Percentiles rank a stretch among this genome's conserved stretches.
Evolutionary conservation across 805 yeast species (phyloP).

Genomic region (Nakazawaea ernobii): DNA sequence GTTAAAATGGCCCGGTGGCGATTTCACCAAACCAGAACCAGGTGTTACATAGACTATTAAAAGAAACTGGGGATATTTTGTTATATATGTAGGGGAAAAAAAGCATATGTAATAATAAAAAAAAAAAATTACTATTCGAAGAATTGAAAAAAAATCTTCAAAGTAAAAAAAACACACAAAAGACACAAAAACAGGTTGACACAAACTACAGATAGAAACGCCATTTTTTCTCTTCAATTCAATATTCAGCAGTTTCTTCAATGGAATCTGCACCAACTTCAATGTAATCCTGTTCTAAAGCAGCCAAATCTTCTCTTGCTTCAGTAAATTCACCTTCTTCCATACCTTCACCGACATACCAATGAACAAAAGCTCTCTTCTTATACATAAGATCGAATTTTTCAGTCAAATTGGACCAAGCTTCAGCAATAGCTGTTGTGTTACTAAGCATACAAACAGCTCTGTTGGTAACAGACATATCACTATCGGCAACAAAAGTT

Average conservation of each 20-base stretch:
- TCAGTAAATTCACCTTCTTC: conserved; percentile 95
- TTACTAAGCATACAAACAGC: conserved; percentile 92
- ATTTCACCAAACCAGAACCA: conserved; percentile 41
- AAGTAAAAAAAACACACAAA: not conserved
- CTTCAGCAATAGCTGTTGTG: conserved; percentile 92
- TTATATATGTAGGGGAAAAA: too few species aligned
- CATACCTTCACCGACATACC: conserved; percentile 98
- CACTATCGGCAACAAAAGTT: conserved; percentile 74
- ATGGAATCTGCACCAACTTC: conserved; percentile 84
- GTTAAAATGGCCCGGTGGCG: conserved; percentile 55
- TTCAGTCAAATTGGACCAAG: conserved; percentile 89
- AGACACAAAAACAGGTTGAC: not conserved
- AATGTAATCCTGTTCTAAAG: conserved; percentile 85
- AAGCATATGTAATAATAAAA: not conserved
- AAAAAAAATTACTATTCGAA: not conserved
- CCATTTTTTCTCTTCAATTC: not conserved
- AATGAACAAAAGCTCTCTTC: conserved; percentile 93
- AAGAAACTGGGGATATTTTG: not conserved
- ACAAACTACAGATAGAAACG: not conserved
- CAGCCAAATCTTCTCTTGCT: conserved; percentile 92
- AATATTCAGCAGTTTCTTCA: conserved; percentile 34
- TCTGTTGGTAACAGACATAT: conserved; percentile 77
- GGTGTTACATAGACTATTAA: conserved; percentile 38
- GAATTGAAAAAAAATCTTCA: not conserved
- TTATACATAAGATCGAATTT: conserved; percentile 92